These are phyloP conservation scores for Penicillium fimorum DNA, from an alignment of 495 filamentous ascomycete species.

Conservation along the genomic window DNA sequence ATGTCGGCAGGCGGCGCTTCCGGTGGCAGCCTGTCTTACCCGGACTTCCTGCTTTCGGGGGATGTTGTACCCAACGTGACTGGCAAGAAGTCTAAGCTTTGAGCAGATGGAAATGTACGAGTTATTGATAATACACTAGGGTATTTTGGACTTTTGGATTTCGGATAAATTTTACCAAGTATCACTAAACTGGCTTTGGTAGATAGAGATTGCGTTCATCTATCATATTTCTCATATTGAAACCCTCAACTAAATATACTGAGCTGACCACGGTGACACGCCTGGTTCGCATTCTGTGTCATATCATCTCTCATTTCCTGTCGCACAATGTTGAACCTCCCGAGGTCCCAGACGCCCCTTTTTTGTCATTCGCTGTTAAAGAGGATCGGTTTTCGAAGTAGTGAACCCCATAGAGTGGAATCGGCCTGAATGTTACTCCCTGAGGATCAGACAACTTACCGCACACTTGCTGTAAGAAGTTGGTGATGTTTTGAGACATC, in stretches of 20 bases:
- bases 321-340: no score
- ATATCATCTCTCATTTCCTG: no score
- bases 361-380: not conserved
- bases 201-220: not conserved
- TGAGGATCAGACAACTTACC: not conserved
- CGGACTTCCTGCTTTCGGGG: conserved; percentile 61
- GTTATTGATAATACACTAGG: not conserved
- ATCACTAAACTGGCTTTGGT: not conserved
- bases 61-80: conserved; percentile 55
- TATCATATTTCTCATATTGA: not conserved
- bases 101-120: conserved; percentile 18
- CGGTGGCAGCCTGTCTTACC: conserved; percentile 47
- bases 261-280: no score
- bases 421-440: not conserved
- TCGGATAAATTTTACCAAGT: not conserved
- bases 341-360: not conserved
- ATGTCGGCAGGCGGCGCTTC: conserved; percentile 47
- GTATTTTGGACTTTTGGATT: not conserved
- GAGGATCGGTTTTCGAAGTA: not conserved
- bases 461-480: not conserved
- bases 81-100: conserved; percentile 62
- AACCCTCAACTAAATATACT: no score
- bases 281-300: no score
- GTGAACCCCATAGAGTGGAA: not conserved
- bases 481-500: not conserved